phyloP scores from a whole-genome alignment of 805 yeast genomes.

The Monosporozyma servazzii region DNA sequence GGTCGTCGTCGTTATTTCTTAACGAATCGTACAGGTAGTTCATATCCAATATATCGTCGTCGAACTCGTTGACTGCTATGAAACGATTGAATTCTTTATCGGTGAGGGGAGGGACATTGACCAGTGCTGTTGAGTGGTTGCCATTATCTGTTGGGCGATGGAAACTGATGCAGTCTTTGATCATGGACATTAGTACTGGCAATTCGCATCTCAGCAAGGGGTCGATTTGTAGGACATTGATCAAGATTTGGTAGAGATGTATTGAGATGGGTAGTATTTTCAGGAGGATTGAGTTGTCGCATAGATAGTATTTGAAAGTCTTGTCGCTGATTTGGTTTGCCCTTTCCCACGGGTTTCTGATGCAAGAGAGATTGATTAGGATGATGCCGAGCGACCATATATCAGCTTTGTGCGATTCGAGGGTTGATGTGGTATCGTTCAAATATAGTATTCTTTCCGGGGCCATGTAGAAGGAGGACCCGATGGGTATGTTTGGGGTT shows the following conservation, averaged over 20 bases:
- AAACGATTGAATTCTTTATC: background rate
- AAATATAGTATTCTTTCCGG: constrained; percentile 55
- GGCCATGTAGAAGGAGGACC: constrained; percentile 86
- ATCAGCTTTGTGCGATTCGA: constrained; percentile 72
- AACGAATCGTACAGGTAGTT: background rate
- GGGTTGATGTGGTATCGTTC: no score
- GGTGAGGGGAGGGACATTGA: constrained; percentile 12
- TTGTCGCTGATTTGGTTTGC: constrained; percentile 55
- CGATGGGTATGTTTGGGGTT: constrained; percentile 71
- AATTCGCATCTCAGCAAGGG: constrained; percentile 29
- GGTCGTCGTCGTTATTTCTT: background rate
- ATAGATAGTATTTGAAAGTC: constrained; percentile 56
- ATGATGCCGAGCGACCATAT: constrained; percentile 83
- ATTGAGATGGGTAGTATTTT: constrained; percentile 67
- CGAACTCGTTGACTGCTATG: background rate
- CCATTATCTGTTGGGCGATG: no score
- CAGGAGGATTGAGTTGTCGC: constrained; percentile 45
- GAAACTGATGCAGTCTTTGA: constrained; percentile 9
- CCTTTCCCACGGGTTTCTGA: constrained; percentile 85
- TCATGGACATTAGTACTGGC: constrained; percentile 11
- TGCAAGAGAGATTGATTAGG: constrained; percentile 68
- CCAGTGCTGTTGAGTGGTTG: no score
- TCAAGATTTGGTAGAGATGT: constrained; percentile 47
- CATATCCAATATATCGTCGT: background rate
- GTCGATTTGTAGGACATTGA: constrained; percentile 26